Percentiles rank a stretch among this genome's conserved stretches.
These are phyloP conservation scores for Ophiostoma australiae DNA, from an alignment of 2,329 filamentous ascomycete genomes.

Conservation along the genomic window DNA sequence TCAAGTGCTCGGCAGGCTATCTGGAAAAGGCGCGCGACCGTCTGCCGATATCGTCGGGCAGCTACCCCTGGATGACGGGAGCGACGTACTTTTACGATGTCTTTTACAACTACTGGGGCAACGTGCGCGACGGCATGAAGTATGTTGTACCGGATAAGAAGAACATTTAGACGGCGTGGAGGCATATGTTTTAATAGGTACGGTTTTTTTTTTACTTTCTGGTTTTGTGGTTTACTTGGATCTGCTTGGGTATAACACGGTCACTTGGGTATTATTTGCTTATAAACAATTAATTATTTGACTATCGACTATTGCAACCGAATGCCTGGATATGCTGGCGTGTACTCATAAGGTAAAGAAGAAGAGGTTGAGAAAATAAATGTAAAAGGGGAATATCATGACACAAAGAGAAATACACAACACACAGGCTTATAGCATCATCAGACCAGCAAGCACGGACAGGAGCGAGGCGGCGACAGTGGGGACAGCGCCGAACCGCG, in stretches of 20 bases:
- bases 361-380: not conserved
- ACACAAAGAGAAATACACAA: not conserved
- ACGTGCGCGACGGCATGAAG: conserved; percentile 24
- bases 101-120: conserved; percentile 31
- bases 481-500: not conserved
- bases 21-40: conserved; percentile 29
- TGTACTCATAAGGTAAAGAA: not conserved
- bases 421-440: conserved; percentile 1
- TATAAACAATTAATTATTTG: not conserved
- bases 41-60: conserved; percentile 29
- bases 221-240: not conserved
- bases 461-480: not conserved
- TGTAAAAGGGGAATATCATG: not conserved
- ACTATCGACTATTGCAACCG: not conserved
- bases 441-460: not conserved
- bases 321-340: conserved; percentile 1
- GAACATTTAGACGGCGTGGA: not conserved
- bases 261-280: not conserved
- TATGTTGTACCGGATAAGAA: conserved; percentile 25
- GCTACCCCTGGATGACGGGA: conserved; percentile 33
- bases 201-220: not conserved
- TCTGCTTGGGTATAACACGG: not conserved
- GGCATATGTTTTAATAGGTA: not conserved
- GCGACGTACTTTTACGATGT: conserved; percentile 30
- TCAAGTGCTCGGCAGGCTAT: conserved; percentile 31